Conservation (phyloP, 106 monocot species). For the Dioscorea dumetorum region DNA sequence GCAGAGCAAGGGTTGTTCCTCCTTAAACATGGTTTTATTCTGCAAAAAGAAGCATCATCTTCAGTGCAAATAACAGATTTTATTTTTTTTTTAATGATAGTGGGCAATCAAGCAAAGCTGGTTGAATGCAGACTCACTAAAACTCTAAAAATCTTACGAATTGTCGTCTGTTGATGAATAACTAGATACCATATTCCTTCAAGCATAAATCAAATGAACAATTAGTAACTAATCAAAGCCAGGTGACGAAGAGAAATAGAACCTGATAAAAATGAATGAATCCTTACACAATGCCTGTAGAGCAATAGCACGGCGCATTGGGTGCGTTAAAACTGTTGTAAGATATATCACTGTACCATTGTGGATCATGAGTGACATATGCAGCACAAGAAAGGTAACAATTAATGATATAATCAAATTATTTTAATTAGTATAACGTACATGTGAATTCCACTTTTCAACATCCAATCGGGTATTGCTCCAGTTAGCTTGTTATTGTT, state of each 20-base stretch:
- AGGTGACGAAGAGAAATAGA: neutral
- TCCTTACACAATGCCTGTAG: conserved; percentile 31
- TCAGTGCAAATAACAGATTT: too few relatives aligned
- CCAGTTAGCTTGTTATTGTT: conserved; percentile 67
- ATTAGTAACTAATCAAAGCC: neutral
- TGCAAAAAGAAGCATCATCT: conserved; percentile 9
- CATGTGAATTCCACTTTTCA: conserved; percentile 29
- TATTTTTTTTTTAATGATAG: too few relatives aligned
- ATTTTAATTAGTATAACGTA: conserved; percentile 18
- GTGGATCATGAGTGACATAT: neutral
- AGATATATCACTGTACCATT: conserved; percentile 63
- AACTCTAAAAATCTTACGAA: conserved; percentile 12
- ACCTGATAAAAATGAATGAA: neutral
- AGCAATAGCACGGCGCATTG: conserved; percentile 30
- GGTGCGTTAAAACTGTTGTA: conserved; percentile 54
- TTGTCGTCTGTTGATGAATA: conserved; percentile 23
- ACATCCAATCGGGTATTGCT: conserved; percentile 64
- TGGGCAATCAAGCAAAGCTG: neutral
- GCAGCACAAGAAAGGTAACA: neutral
- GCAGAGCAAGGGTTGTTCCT: conserved; percentile 34
- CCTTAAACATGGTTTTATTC: conserved; percentile 33
- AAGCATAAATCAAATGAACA: neutral
- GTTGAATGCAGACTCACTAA: neutral
- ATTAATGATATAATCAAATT: neutral
- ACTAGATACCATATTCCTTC: conserved; percentile 44